A percentile compares a stretch with the other conserved stretches of the same genome.
Evolutionary conservation across 2,329 filamentous ascomycete genomes (phyloP).

Genomic region (Apiospora rasikravindrae): DNA sequence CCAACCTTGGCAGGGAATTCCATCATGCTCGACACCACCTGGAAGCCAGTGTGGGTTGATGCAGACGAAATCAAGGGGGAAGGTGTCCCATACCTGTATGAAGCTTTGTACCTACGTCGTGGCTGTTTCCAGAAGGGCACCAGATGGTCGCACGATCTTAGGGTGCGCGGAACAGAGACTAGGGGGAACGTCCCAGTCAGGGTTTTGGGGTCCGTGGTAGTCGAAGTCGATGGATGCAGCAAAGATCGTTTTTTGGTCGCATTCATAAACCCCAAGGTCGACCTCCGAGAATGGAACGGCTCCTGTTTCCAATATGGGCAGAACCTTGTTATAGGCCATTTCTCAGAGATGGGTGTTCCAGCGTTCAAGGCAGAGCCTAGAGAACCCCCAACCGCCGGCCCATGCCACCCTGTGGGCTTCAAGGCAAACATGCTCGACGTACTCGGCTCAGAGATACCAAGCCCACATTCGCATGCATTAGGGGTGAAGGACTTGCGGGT

Average conservation of each 20-base stretch:
- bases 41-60: neutral
- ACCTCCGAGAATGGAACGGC: neutral
- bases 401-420: neutral
- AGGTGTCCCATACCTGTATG: neutral
- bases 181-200: neutral
- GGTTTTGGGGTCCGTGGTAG: neutral
- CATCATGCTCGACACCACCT: neutral
- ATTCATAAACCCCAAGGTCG: neutral
- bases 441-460: neutral
- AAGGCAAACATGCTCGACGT: neutral
- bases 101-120: neutral
- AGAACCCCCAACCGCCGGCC: neutral
- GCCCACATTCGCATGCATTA: too few relatives aligned
- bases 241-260: neutral
- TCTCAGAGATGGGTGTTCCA: neutral
- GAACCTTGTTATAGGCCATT: neutral
- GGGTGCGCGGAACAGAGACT: neutral
- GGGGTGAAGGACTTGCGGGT: neutral
- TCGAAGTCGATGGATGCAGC: neutral
- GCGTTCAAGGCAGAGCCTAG: neutral
- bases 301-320: neutral
- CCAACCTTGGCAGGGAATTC: neutral
- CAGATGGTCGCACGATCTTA: neutral
- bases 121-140: neutral
- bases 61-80: neutral